These are phyloP conservation scores for Aspergillus conjunctus DNA, from an alignment of 495 filamentous ascomycete species.

Conservation along the genomic window DNA sequence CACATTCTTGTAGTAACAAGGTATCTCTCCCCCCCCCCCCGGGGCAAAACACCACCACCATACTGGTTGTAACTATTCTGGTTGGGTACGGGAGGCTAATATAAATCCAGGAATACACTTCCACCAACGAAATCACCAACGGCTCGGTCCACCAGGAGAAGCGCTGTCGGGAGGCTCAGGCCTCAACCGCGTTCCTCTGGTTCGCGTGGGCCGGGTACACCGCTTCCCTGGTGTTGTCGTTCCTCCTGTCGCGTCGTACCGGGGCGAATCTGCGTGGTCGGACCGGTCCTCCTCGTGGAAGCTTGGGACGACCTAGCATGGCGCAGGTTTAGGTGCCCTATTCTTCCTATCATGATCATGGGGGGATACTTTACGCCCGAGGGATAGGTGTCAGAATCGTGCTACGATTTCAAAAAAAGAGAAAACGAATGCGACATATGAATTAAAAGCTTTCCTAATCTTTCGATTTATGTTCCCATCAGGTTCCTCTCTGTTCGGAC, in stretches of 20 bases:
- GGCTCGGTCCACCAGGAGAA: constrained; percentile 55
- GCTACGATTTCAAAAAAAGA: neutral
- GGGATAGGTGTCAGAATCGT: too few species aligned
- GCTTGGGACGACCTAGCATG: constrained; percentile 58
- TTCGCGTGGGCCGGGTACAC: constrained; percentile 66
- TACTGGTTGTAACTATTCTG: too few species aligned
- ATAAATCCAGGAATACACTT: constrained; percentile 47
- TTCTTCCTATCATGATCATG: neutral
- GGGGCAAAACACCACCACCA: too few species aligned
- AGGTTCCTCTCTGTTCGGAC: neutral
- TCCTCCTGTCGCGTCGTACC: constrained; percentile 43
- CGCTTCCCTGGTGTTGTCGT: constrained; percentile 54
- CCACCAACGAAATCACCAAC: constrained; percentile 60
- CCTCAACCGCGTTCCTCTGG: constrained; percentile 69
- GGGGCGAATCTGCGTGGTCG: constrained; percentile 46
- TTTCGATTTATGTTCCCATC: neutral
- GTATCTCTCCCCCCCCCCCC: constrained; percentile 49
- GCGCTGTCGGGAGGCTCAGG: constrained; percentile 71
- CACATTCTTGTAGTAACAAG: constrained; percentile 62
- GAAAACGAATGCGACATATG: neutral
- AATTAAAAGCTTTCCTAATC: neutral
- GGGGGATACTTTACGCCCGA: neutral
- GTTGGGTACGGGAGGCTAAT: too few species aligned
- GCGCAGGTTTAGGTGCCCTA: constrained; percentile 58
- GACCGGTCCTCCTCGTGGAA: constrained; percentile 41